Conservation (phyloP, 2,329 filamentous ascomycete species). For the Ophiostoma piceae region DNA sequence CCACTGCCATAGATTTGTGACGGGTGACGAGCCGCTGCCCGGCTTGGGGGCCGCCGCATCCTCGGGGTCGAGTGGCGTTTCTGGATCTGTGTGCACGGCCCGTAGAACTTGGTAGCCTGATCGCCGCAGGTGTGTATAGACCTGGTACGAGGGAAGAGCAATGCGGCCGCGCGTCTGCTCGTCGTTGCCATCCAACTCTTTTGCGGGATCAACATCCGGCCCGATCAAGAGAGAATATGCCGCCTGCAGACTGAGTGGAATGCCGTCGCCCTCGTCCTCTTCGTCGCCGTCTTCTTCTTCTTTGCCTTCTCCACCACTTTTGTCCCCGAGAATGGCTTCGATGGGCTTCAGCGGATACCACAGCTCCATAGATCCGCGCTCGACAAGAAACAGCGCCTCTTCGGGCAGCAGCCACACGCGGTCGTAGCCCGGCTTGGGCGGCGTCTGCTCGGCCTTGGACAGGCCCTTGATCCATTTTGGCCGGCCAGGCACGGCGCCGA, state of each 20-base stretch:
- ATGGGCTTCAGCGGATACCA: conserved; percentile 66
- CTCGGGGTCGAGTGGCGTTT: not conserved
- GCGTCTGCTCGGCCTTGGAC: conserved; percentile 43
- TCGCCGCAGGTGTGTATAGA: conserved; percentile 79
- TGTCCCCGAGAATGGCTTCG: conserved; percentile 41
- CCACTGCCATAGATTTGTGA: conserved; percentile 46
- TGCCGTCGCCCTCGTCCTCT: conserved; percentile 56
- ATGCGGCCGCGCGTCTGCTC: conserved; percentile 45
- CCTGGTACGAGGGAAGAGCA: conserved; percentile 74
- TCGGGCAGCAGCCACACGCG: conserved; percentile 83
- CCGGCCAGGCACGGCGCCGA: conserved; percentile 54
- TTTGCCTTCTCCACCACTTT: not conserved
- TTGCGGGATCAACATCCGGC: conserved; percentile 49
- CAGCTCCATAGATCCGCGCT: conserved; percentile 80
- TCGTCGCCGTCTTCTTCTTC: conserved; percentile 32
- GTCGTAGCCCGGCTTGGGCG: conserved; percentile 44
- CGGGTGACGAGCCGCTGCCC: conserved; percentile 1
- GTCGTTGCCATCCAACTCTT: not conserved
- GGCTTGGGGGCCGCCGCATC: not conserved
- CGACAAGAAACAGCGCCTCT: conserved; percentile 83
- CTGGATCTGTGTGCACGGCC: conserved; percentile 18
- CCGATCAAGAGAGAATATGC: conserved; percentile 83
- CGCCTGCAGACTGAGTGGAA: conserved; percentile 87
- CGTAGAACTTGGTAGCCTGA: conserved; percentile 67
- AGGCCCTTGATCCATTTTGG: conserved; percentile 40